Percentiles rank a stretch among this genome's conserved stretches.
These are phyloP conservation scores for Eustoma russellianum DNA, from an alignment of 257 asterid genomes.

Conservation along the genomic window DNA sequence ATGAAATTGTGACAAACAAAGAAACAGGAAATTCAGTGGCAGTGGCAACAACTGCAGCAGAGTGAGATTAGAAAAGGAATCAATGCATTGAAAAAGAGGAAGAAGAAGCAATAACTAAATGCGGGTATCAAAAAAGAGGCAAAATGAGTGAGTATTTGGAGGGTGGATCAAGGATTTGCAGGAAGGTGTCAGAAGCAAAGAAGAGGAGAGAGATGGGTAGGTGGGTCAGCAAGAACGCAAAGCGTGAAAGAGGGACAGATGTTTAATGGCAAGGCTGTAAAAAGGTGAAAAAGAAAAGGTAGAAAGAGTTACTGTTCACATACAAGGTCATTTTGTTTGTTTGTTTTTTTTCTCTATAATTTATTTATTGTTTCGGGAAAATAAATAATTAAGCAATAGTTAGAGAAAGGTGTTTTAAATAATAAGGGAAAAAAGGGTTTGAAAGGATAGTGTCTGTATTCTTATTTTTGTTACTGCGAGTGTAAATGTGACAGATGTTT, in stretches of 20 bases:
- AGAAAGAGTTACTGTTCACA: too few species aligned
- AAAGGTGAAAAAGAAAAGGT: constrained; percentile 13
- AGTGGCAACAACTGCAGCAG: constrained; percentile 31
- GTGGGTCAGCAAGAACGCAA: constrained; percentile 10
- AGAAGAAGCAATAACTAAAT: too few species aligned
- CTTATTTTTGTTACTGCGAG: constrained; percentile 10
- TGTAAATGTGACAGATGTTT: constrained; percentile 40
- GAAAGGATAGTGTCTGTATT: constrained; percentile 12
- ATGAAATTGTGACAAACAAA: constrained; percentile 61
- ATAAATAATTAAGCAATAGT: constrained; percentile 19
- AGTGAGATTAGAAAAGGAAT: too few species aligned
- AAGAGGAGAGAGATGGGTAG: not conserved
- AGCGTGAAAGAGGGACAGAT: constrained; percentile 12
- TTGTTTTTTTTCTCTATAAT: constrained; percentile 15
- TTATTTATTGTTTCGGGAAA: constrained; percentile 48
- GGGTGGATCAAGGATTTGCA: constrained; percentile 23
- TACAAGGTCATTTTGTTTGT: not conserved
- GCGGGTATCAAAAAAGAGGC: constrained; percentile 2
- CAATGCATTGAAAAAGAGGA: too few species aligned
- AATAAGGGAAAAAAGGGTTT: constrained; percentile 7
- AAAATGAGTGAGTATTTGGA: constrained; percentile 11
- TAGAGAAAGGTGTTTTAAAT: constrained; percentile 11
- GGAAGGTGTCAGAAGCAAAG: constrained; percentile 27
- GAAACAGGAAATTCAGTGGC: constrained; percentile 22
- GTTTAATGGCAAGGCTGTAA: constrained; percentile 10